Percentiles rank a stretch among this genome's conserved stretches.
Conservation (phyloP, 495 filamentous ascomycete genomes). For the Lasiosphaeria miniovina region DNA sequence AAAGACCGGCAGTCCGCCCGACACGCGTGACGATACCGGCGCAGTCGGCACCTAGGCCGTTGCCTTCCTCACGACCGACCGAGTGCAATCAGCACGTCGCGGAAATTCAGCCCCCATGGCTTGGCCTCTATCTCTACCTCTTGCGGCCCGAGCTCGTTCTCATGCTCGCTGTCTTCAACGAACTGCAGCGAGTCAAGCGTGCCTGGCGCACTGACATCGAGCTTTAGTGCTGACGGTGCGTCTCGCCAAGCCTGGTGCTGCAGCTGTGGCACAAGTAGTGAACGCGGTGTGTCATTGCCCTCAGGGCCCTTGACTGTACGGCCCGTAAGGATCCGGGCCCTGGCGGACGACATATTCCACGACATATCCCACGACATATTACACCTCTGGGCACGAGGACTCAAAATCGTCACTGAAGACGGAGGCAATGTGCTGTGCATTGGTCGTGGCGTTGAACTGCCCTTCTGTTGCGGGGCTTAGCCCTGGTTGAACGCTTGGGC, state of each 20-base stretch:
- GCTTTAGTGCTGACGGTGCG: conserved; percentile 21
- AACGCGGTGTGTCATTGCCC: conserved; percentile 8
- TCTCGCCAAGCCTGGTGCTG: conserved; percentile 21
- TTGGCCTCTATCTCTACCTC: conserved; percentile 33
- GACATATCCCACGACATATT: no score
- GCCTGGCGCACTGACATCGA: conserved; percentile 24
- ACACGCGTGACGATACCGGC: conserved; percentile 46
- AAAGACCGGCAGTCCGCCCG: conserved; percentile 32
- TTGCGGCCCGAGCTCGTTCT: conserved; percentile 19
- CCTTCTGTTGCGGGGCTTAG: no score
- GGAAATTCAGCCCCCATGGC: conserved; percentile 30
- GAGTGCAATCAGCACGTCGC: conserved; percentile 45
- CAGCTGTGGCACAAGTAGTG: conserved; percentile 16
- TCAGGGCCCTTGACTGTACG: conserved; percentile 22
- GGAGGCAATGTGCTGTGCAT: no score
- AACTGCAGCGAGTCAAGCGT: conserved; percentile 25
- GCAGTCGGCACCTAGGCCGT: conserved; percentile 37
- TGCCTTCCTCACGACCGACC: conserved; percentile 30
- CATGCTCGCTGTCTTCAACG: conserved; percentile 23
- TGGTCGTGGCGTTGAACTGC: no score
- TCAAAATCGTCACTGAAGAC: no score
- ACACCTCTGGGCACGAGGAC: no score
- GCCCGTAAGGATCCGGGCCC: conserved; percentile 24
- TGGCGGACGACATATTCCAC: conserved; percentile 31
- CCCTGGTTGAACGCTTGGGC: no score